A percentile compares a stretch with the other conserved stretches of the same genome.
These are phyloP conservation scores for Cytospora leucostoma DNA, from an alignment of 2,329 filamentous ascomycete genomes.

Conservation along the genomic window DNA sequence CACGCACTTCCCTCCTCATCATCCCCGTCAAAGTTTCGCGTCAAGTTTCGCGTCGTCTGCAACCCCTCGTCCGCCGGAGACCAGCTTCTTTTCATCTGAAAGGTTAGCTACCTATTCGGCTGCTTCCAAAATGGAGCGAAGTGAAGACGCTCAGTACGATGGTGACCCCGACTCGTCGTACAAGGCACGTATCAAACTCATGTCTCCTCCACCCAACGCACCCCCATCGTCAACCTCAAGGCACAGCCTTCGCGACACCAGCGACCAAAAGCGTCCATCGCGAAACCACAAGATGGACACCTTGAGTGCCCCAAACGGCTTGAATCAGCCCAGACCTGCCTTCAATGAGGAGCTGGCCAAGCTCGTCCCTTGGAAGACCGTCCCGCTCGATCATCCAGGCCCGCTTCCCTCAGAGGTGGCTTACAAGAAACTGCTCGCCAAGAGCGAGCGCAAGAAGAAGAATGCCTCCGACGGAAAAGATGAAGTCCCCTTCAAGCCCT, in stretches of 20 bases:
- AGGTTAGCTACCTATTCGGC: background rate
- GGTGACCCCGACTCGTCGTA: too few species aligned
- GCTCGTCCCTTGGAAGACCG: constrained; percentile 32
- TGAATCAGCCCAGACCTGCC: constrained; percentile 30
- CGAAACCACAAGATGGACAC: constrained; percentile 29
- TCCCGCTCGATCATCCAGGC: constrained; percentile 32
- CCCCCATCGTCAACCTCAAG: background rate
- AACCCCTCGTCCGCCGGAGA: background rate
- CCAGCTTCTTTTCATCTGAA: background rate
- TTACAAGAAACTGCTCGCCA: constrained; percentile 7
- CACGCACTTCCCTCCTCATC: too few species aligned
- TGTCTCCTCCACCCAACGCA: constrained; percentile 1
- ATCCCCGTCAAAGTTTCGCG: too few species aligned
- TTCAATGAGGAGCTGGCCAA: constrained; percentile 33
- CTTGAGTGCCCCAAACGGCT: constrained; percentile 23
- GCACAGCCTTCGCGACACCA: background rate
- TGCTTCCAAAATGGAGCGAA: background rate
- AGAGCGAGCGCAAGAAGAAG: constrained; percentile 5
- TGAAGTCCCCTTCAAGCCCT: constrained; percentile 3
- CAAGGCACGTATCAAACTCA: too few species aligned
- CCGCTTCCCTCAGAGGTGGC: constrained; percentile 27
- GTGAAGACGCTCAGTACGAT: background rate
- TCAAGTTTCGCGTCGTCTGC: background rate
- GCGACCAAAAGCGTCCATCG: constrained; percentile 27
- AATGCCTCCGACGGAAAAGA: background rate